Evolutionary conservation across 148 eudicot genomes (phyloP), one percentile per base, ranked within the genome.

Genomic region (Heliamphora exappendiculata): DNA sequence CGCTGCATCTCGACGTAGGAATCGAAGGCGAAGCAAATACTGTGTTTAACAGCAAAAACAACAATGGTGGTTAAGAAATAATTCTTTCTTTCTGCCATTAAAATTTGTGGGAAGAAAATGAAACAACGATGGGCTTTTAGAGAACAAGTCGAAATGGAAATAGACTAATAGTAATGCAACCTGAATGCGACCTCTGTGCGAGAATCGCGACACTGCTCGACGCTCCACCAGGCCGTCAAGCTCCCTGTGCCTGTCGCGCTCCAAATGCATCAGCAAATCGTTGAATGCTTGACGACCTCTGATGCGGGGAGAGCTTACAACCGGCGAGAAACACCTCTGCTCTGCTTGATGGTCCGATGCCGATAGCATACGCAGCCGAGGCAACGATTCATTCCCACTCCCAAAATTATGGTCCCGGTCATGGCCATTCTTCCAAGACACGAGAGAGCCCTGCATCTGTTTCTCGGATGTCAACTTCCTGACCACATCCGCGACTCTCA

Each of bases 151-250:
- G 2, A 3, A 65, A 65, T 33, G 31, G 3, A 26, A 7, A 26
- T 65, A 19, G 33, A 10, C 42, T 34, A 13, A 29, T 37, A 5
- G 75, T 28, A 51, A 42, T 47, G 14, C 39, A 28, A 91, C 98
- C 92, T 91, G 96, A 83, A 93, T 87, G 66, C 90, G 89, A 37
- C 94, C 96, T 66, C 89, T 83, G 19, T 89, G 87, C 0, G 90
- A 80, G 73, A 93, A 93, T 31, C 81, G 85, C 0, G 98, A 79
- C 4, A 93, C 98, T 0, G 81, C 68, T 6, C 67, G 82, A 34
- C 85, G 84, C 34, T 81, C 84, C 28, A 50, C 76, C 26, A 91
- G 66, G 9, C 63, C 58, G 28, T 91, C 81, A 62, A 93, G 82
- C 80, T 93, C 96, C 51, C 76, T 73, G 22, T 76, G 80, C 62